Base-by-base conservation (phyloP, 2,329 filamentous ascomycete species). In the Microdochium trichocladiopsis region DNA sequence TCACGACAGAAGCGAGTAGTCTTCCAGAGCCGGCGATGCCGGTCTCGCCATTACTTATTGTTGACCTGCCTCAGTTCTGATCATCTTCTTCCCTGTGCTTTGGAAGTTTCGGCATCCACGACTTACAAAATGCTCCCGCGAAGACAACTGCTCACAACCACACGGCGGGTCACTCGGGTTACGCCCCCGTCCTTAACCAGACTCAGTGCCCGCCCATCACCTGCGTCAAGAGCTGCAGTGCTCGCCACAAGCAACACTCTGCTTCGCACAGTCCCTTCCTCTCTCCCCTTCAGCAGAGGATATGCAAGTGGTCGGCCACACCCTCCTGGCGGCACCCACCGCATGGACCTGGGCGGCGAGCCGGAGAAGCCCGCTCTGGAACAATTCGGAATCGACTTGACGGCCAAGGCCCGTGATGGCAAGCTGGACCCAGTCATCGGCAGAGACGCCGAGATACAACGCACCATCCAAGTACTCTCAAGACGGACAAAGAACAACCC, bases 341-440 rank as follows among this genome's bases (percentile, higher is more conserved):
- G 87, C 58, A 97, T 97, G 92, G 85, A 97, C 66, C 72, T 97
- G 66, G 82, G 90, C 52, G 83, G 76, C 25, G 81, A 80, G 60
- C 78, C 80, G 47, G 77, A 96, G 69, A 96, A 96, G 70, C 77
- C 92, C 2, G 92, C 94, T 1, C 73, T 97, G 50, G 93, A 97
- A 68, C 83, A 95, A 68, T 99, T 86, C 63, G 94, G 94, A 53
- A 78, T 96, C 55, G 93, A 99, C 66, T 76, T 99, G 51, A 97
- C 94, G 2, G 88, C 83, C 12, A 83, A 82, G 61, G 94, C 94
- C 21, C 88, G 81, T 66, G 87, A 88, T 49, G 94, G 94, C 41
- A 96, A 96, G 66, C 78, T 99, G 3, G 94, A 99, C 64, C 94
- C 94, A 0, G 93, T 97, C 14, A 97, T 99, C 63, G 94, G 94